Evolutionary conservation across 2,329 filamentous ascomycete genomes (phyloP).

Genomic region (Claviceps purpurea): DNA sequence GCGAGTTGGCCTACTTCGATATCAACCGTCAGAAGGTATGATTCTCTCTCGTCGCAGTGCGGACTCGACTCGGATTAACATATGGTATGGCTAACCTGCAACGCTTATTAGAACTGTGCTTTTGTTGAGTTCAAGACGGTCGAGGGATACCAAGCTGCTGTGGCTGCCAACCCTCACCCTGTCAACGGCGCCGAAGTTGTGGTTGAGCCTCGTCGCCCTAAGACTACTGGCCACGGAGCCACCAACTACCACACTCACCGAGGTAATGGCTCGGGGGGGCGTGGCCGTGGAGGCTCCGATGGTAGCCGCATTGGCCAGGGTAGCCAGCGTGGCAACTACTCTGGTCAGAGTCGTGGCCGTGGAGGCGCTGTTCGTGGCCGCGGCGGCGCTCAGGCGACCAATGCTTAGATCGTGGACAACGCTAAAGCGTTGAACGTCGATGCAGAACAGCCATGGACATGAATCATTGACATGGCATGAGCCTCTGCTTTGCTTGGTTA

Average conservation of each 20-base stretch:
- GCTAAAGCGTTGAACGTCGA: neutral
- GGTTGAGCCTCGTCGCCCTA: constrained; percentile 80
- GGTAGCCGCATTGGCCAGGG: constrained; percentile 45
- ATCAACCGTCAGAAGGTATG: constrained; percentile 72
- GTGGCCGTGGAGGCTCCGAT: constrained; percentile 55
- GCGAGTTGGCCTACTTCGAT: constrained; percentile 60
- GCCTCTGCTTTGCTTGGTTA: neutral
- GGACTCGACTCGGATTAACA: neutral
- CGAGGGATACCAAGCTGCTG: constrained; percentile 71
- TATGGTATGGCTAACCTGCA: neutral
- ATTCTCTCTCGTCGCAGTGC: constrained; percentile 3
- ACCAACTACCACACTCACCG: constrained; percentile 51
- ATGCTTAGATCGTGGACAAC: constrained; percentile 26
- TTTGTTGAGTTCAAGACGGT: constrained; percentile 84
- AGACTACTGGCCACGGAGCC: constrained; percentile 56
- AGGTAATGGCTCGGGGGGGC: constrained; percentile 40
- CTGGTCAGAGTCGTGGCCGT: constrained; percentile 51
- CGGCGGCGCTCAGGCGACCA: constrained; percentile 42
- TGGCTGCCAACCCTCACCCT: constrained; percentile 71
- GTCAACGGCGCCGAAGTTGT: constrained; percentile 71
- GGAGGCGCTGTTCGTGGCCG: constrained; percentile 53
- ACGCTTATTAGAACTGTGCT: constrained; percentile 63
- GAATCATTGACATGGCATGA: neutral
- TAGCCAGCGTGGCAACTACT: constrained; percentile 54
- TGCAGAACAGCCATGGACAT: neutral